Base-by-base conservation (phyloP, 768 basidiomycete genomes). In the Pulveroboletus sp. region DNA sequence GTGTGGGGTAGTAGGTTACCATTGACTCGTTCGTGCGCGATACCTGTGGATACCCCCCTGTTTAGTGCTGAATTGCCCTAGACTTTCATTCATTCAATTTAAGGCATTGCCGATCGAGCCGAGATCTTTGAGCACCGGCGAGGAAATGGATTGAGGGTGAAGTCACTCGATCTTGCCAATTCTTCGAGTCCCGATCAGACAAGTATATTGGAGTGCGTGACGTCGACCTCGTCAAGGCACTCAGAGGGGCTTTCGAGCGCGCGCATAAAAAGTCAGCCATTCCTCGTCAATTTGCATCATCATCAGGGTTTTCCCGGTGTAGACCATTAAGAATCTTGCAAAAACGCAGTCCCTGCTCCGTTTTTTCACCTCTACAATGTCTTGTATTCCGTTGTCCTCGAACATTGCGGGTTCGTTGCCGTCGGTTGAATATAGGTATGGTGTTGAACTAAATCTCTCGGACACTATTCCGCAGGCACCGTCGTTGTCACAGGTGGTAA, bases 401-500 rank as follows among this genome's bases (percentile, higher is more conserved):
- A 58, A 57, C 13, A 59, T 74, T 8, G 8, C 50, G 1, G 68
- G 73, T 74, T 28, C 21, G 68, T 57, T 3, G 9, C 9, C 15
- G 5, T 39, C 9, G 5, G 5, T 5, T 5, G 6, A 24, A 10
- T 11, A 9, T 4, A 6, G 3, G 15, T 21, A 14, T 30, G 2
- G 1, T 17, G 4, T n/a, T 36, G 26, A 10, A 8, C 24, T 36
- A n/a, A 40, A 14, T 0, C 0, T 27, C 24, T 10, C 18, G 8
- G 6, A 13, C n/a, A n/a, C 17, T 21, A 5, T 14, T 17, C n/a
- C 75, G 63, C 8, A 73, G 78, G 62, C 0, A 75, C 74, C 41
- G 66, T 78, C 47, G 73, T 84, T 30, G 73, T 85, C 40, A 84
- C 84, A 0, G 83, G 83, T 4, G 81, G 81, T 2, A 81, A 78